Conservation (phyloP, 2,329 filamentous ascomycete genomes). For the Coniochaeta hoffmannii region DNA sequence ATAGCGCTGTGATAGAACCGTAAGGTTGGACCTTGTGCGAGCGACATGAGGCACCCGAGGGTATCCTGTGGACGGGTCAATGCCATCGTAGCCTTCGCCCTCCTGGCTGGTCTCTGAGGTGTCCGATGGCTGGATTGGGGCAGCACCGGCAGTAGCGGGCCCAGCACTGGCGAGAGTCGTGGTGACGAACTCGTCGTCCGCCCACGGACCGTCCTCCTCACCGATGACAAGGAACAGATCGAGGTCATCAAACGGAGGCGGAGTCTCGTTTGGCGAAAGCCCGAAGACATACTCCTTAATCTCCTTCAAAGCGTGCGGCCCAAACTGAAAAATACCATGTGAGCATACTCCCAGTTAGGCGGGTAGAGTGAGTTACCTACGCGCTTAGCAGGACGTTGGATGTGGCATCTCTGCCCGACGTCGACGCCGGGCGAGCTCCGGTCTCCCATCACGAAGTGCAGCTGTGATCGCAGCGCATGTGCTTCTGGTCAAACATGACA, state of each 20-base stretch:
- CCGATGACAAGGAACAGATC: too few species aligned
- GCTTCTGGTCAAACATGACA: background rate
- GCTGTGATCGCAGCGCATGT: background rate
- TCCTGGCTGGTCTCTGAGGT: background rate
- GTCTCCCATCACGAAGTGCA: slow-evolving; percentile 2
- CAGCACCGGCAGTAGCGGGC: background rate
- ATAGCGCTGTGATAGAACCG: slow-evolving; percentile 47
- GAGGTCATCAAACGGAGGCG: slow-evolving; percentile 1
- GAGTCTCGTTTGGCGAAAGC: background rate
- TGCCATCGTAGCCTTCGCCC: background rate
- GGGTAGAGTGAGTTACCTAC: too few species aligned
- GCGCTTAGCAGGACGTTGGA: slow-evolving; percentile 19
- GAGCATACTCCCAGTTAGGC: background rate
- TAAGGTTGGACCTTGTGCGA: slow-evolving; percentile 43
- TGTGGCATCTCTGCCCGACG: slow-evolving; percentile 15
- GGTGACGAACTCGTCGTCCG: slow-evolving; percentile 9
- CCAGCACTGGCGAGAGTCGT: too few species aligned
- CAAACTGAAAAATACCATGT: slow-evolving; percentile 11
- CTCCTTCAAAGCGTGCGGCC: slow-evolving; percentile 12
- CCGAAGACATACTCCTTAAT: slow-evolving; percentile 11
- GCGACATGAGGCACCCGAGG: slow-evolving; percentile 18
- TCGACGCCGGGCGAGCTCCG: slow-evolving; percentile 13
- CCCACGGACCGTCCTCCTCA: slow-evolving; percentile 13
- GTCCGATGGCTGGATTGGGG: background rate
- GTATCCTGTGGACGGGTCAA: background rate